Base-by-base conservation (phyloP, 805 yeast genomes). In the Candida maesae region DNA sequence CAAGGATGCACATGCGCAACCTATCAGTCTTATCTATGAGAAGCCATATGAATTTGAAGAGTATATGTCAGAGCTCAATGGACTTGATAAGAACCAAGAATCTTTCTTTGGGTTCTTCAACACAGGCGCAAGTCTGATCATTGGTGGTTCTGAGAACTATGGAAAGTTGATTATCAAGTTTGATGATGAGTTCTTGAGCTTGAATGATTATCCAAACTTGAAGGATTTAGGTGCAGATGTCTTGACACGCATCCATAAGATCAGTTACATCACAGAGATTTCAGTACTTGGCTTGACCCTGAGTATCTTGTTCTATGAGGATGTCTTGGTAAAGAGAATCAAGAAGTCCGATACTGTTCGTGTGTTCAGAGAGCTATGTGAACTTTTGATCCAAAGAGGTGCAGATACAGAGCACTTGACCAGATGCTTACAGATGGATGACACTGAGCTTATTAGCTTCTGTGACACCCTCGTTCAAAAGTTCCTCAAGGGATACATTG, bases 31-130 rank as follows among this genome's bases (percentile, higher is more conserved):
- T 31, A 40, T 45, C 25, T 53, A 53, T 32, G 57, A 51, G 31
- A 53, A 53, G 28, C 57, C 57, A 2, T 53, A 45, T 23, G 57
- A 53, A 33, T 53, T 51, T 38, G 37, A 51, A 9, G 57, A 53
- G 27, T 53, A 51, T 26, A 24, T 53, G 26, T 40, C 46, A 9
- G 55, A 53, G 28, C 28, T 53, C 36, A 53, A 53, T 29, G 57
- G 57, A 5, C 31, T 53, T 39, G 57, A 53, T 32, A 53, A 53
- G 27, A 42, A 24, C 3, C 54, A 53, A 25, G 57, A 53, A 34
- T 51, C 57, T 1, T 51, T 51, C 24, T 14, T 26, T 6, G 36
- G 46, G 2, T 51, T 53, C 13, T 20, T 53, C 7, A 24, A 36
- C 3, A 36, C 50, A 5, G 57, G 57, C 5, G 6, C 32, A 4